Evolutionary conservation across 169 alveolate species (phyloP), one percentile per base, ranked within the genome.

Genomic region (Eimeria falciformis): DNA sequence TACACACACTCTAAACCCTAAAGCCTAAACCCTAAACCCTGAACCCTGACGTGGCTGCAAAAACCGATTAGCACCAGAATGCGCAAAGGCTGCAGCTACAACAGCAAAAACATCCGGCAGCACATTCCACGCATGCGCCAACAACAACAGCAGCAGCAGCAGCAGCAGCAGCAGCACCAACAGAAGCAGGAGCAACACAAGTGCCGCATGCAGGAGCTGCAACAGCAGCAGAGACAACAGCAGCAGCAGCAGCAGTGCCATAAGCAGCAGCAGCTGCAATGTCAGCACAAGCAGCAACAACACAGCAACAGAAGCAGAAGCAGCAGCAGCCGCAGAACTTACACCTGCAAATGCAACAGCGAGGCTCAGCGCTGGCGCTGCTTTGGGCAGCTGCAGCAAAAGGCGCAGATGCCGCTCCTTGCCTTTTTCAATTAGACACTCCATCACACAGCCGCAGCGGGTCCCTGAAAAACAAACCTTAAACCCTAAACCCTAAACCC

Each of bases 361-460:
- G 7, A 82, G 33, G 23, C 46, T 65, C 5, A 82, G 90, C 21
- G 65, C 65, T 17, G 90, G 90, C 6, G 90, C 18, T 18, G 65
- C 11, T 14, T 46, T 46, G 12, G 90, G 90, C 33, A 82, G 58
- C 62, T 82, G 62, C 47, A 82, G 29, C 27, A 82, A 78, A 12
- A 69, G 90, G 14, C 79, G 90, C 21, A 82, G 77, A 45, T 56
- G 79, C 65, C 90, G 90, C 29, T 82, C 90, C 25, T 58, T 55
- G 66, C 56, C 90, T 33, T 45, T 58, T 5, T 33, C 78, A 43
- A 82, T 37, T 14, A 58, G 43, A 43, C 90, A 82, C 78, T 82
- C 90, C 43, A 82, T 27, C 25, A 82, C 5, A 46, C 56, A 43
- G 75, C 90, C 90, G 90, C 65, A 69, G n/a, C 90, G 90, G 46